phyloP scores from a whole-genome alignment of 306 rosid species.

The Corylus avellana region DNA sequence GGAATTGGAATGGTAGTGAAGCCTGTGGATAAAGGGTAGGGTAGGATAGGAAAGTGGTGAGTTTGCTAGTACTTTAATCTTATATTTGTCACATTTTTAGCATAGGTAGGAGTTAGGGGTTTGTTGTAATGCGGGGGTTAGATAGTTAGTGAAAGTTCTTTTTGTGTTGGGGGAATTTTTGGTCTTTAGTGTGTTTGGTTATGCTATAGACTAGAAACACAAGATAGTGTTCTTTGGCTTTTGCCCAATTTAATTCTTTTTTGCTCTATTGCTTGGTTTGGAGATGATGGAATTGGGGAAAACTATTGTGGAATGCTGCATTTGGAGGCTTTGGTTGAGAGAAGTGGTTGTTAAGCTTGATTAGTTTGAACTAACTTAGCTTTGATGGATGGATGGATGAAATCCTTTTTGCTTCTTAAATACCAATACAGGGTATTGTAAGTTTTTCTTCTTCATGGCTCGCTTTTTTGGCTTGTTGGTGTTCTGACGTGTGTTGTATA shows the following conservation, averaged over 20 bases:
- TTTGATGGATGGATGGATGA: not conserved
- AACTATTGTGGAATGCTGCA: slow-evolving; percentile 16
- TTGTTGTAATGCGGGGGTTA: slow-evolving; percentile 28
- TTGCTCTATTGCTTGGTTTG: slow-evolving; percentile 34
- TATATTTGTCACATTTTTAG: slow-evolving; percentile 21
- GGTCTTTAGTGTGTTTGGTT: slow-evolving; percentile 25
- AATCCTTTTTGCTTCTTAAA: not conserved
- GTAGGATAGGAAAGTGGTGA: not conserved
- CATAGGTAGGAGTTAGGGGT: slow-evolving; percentile 40
- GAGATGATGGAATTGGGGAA: slow-evolving; percentile 17
- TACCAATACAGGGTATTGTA: not conserved
- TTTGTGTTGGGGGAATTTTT: slow-evolving; percentile 32
- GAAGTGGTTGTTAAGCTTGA: slow-evolving; percentile 18
- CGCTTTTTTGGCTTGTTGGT: not conserved
- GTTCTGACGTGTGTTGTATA: not conserved
- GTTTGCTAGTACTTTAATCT: slow-evolving; percentile 16
- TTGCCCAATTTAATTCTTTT: slow-evolving; percentile 26
- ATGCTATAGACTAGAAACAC: slow-evolving; percentile 19
- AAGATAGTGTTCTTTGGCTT: slow-evolving; percentile 12
- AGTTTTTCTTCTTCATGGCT: not conserved
- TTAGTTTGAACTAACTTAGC: slow-evolving; percentile 21
- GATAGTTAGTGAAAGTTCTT: slow-evolving; percentile 35
- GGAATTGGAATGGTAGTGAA: slow-evolving; percentile 22
- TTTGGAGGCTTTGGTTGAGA: slow-evolving; percentile 1
- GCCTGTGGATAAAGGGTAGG: slow-evolving; percentile 47